Base-by-base conservation (phyloP, 78 protist genomes). In the Isochrysis galbana region DNA sequence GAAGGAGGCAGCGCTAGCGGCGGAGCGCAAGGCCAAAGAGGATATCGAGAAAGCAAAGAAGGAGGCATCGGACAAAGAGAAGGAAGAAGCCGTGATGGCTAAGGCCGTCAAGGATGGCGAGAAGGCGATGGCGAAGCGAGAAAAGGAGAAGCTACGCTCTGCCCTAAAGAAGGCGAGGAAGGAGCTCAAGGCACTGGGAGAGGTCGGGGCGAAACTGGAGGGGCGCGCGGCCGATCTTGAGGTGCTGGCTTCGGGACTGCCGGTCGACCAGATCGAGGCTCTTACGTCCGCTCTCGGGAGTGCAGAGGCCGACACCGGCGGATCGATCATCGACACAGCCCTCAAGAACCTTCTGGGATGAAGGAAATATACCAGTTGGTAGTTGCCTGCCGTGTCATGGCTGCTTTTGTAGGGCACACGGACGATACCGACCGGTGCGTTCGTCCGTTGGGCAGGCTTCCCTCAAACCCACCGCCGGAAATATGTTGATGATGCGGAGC, bases 161-260 rank as follows among this genome's bases (percentile, higher is more conserved):
- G 88, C 88, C 55, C 88, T 80, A 25, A 44, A 44, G n/a, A 80
- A 80, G 88, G 55, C 55, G 88, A 46, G 88, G 41, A 44, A 44
- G 39, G 47, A 44, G 21, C 25, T 80, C 26, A 21, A 29, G 39
- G 51, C 88, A 38, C 88, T 44, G 41, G 88, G 55, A 34, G 44
- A 3, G 29, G 55, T 25, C 55, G n/a, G 34, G 41, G 88, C 14
- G 23, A 34, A 22, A 5, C 25, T 46, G 88, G 22, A 3, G 55
- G 34, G 11, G 39, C 55, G 84, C 46, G 84, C 84, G 47, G 3
- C 84, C 29, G 84, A 77, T 10, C 44, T 77, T 17, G 84, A 77
- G 84, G 47, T 39, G 84, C 48, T 77, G 34, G 44, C 84, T 26
- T 22, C 46, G 45, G 84, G 17, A 32, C 84, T 77, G 47, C 46